A percentile compares a stretch with the other conserved stretches of the same genome.
These are phyloP conservation scores for Trichoderma citrinoviride DNA, from an alignment of 2,329 filamentous ascomycete species.

Conservation along the genomic window DNA sequence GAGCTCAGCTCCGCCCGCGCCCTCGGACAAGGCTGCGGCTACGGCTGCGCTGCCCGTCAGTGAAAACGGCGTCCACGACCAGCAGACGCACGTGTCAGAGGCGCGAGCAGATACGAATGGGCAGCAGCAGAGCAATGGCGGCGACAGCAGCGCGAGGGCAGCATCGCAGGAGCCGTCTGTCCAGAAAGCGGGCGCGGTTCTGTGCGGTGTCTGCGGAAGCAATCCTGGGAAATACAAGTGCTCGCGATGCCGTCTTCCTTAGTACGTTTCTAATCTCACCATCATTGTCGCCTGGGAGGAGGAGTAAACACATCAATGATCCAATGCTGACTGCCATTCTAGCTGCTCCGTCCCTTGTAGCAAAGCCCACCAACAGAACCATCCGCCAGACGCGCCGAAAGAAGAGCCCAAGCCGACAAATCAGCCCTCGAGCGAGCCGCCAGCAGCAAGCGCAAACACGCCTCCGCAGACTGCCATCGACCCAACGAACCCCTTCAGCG, in stretches of 20 bases:
- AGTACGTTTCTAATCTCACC: slow-evolving; percentile 44
- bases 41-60: background rate
- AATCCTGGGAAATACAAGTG: slow-evolving; percentile 61
- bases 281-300: background rate
- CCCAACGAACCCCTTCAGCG: slow-evolving; percentile 47
- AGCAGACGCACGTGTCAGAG: slow-evolving; percentile 7
- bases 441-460: slow-evolving; percentile 4
- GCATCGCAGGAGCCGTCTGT: background rate
- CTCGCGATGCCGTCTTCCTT: slow-evolving; percentile 55
- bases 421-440: slow-evolving; percentile 20
- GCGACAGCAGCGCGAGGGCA: background rate
- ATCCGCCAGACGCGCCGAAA: slow-evolving; percentile 41
- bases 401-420: slow-evolving; percentile 28
- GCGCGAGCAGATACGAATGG: background rate
- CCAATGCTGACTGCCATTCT: slow-evolving; percentile 19
- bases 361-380: slow-evolving; percentile 50
- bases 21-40: background rate
- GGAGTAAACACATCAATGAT: background rate
- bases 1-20: background rate
- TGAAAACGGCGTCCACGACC: background rate
- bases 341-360: slow-evolving; percentile 61
- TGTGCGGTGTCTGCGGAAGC: slow-evolving; percentile 53
- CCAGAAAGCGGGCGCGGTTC: background rate
- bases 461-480: slow-evolving; percentile 23
- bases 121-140: slow-evolving; percentile 2